Evolutionary conservation across 2,329 filamentous ascomycete genomes (phyloP).

Genomic region (Ceratocystiopsis sp.): DNA sequence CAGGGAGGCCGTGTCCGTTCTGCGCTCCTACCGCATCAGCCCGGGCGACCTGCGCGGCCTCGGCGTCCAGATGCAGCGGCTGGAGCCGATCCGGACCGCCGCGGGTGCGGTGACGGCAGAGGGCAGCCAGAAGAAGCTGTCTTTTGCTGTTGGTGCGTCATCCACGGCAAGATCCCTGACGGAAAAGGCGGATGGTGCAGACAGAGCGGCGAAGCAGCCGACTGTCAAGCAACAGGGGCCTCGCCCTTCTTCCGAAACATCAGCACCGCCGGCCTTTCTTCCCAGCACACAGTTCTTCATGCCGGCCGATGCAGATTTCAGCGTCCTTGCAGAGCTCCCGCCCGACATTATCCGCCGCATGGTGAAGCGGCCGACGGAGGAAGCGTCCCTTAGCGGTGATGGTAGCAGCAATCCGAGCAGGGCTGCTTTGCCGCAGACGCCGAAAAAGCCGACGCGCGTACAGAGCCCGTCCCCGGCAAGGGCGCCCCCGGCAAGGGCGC

Average conservation of each 20-base stretch:
- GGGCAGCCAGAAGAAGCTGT: conserved; percentile 60
- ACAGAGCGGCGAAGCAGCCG: no score
- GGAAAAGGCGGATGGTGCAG: no score
- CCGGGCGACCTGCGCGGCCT: conserved; percentile 87
- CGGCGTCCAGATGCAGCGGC: conserved; percentile 82
- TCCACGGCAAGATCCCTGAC: no score
- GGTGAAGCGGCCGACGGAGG: conserved; percentile 31
- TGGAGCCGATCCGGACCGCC: conserved; percentile 54
- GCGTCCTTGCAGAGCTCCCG: conserved; percentile 70
- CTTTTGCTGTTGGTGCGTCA: conserved; percentile 36
- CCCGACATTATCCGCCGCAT: conserved; percentile 66
- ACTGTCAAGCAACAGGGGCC: no score
- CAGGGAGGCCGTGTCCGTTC: conserved; percentile 69
- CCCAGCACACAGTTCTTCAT: conserved; percentile 86
- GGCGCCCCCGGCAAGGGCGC: conserved; percentile 16
- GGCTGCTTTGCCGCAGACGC: conserved; percentile 2
- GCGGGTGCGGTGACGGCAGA: conserved; percentile 26
- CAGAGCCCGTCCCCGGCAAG: conserved; percentile 10
- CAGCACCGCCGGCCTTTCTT: background rate
- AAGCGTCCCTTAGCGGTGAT: no score
- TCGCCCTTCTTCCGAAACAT: no score
- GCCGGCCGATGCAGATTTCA: conserved; percentile 64
- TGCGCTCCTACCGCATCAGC: conserved; percentile 67
- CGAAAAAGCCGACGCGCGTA: conserved; percentile 10
- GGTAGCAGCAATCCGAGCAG: background rate